phyloP scores from a whole-genome alignment of 306 rosid species.

The Pterocarpus macrocarpus region DNA sequence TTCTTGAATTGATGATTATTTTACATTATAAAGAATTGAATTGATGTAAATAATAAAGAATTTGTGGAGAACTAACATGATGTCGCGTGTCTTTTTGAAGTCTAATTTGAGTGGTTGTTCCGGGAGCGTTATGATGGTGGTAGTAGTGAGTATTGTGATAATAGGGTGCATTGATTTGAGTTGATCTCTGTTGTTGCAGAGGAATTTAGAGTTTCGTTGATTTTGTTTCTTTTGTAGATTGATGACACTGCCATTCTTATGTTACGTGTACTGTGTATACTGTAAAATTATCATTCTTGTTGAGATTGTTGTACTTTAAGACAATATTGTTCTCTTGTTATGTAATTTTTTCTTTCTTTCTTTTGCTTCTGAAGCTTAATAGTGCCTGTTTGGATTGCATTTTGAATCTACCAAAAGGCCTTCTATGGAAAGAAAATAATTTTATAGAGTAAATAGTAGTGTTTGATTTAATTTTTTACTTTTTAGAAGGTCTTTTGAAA shows the following conservation, averaged over 20 bases:
- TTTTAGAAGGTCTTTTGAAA: too few relatives aligned
- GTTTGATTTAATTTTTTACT: too few relatives aligned
- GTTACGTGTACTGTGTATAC: not conserved
- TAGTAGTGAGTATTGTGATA: not conserved
- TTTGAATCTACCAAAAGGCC: too few relatives aligned
- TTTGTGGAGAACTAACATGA: not conserved
- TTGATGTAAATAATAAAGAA: not conserved
- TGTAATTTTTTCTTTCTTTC: too few relatives aligned
- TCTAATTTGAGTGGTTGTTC: not conserved
- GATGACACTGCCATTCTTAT: slow-evolving; percentile 36
- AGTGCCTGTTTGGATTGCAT: too few relatives aligned
- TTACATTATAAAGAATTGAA: not conserved
- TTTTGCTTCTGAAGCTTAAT: not conserved
- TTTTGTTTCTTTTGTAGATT: slow-evolving; percentile 39
- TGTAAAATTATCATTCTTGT: not conserved
- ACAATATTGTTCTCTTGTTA: not conserved
- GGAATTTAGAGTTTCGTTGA: slow-evolving; percentile 14
- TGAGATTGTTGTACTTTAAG: not conserved
- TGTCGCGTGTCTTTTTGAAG: not conserved
- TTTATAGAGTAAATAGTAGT: too few relatives aligned
- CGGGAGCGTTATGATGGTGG: not conserved
- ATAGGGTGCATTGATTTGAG: not conserved
- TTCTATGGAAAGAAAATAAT: too few relatives aligned
- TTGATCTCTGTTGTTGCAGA: not conserved
- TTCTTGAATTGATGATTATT: not conserved